A percentile compares a stretch with the other conserved stretches of the same genome.
Evolutionary conservation across 2,329 filamentous ascomycete species (phyloP).

Genomic region (Aspergillus sp.): DNA sequence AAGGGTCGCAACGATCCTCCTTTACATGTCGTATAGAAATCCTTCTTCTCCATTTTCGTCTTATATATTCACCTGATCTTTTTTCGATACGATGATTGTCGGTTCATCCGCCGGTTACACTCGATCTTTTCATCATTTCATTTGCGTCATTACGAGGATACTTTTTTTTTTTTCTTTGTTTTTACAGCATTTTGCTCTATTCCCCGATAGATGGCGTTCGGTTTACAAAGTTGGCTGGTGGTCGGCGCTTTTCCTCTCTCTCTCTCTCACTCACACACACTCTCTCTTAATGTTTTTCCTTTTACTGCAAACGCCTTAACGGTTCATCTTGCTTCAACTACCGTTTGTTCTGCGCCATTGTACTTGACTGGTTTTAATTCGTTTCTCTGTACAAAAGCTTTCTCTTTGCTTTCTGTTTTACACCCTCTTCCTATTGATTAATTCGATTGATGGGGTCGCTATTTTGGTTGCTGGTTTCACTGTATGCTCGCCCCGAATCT

Average conservation of each 20-base stretch:
- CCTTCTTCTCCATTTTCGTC: constrained; percentile 9
- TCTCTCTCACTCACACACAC: no score
- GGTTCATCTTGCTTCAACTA: constrained; percentile 6
- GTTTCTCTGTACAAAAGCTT: constrained; percentile 29
- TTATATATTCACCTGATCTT: constrained; percentile 21
- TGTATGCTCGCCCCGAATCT: background rate
- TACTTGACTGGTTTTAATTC: constrained; percentile 5
- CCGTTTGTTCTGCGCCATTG: constrained; percentile 6
- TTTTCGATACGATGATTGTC: constrained; percentile 21
- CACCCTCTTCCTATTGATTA: constrained; percentile 2
- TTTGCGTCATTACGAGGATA: constrained; percentile 13
- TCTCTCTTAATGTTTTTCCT: constrained; percentile 10
- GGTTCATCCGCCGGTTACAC: constrained; percentile 11
- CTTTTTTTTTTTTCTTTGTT: constrained; percentile 19
- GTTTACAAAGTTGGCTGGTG: constrained; percentile 27
- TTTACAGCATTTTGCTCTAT: constrained; percentile 23
- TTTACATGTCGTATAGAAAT: constrained; percentile 23
- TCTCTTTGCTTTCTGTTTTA: constrained; percentile 3
- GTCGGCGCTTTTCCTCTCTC: constrained; percentile 22
- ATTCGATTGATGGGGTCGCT: constrained; percentile 3
- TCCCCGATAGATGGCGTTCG: constrained; percentile 36
- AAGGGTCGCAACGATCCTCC: constrained; percentile 26
- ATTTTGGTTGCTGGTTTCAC: constrained; percentile 8
- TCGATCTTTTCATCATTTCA: constrained; percentile 24
- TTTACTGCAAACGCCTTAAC: constrained; percentile 4